phyloP scores from a whole-genome alignment of 73 alveolate species.

The Paramecium pentaurelia region DNA sequence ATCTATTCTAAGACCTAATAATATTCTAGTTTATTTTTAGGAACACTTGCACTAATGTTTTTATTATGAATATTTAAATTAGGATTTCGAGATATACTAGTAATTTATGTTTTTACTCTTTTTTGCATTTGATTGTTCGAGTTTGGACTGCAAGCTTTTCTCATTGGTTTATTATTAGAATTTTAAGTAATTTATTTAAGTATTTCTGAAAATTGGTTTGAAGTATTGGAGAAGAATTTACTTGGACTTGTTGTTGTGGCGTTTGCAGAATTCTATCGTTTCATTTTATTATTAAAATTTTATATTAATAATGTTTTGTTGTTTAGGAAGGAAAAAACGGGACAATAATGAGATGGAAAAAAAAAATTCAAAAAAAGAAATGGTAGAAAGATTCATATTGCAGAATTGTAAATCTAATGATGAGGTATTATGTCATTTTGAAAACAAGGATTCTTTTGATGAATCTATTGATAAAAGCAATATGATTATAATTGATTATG shows the following conservation, averaged over 20 bases:
- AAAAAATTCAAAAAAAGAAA: neutral
- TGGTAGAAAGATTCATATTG: slow-evolving; percentile 23
- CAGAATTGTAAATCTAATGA: neutral
- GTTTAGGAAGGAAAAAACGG: slow-evolving; percentile 20
- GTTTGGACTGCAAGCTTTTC: neutral
- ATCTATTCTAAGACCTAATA: neutral
- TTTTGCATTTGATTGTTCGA: neutral
- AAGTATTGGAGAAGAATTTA: neutral
- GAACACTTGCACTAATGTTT: neutral
- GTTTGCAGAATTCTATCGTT: slow-evolving; percentile 20
- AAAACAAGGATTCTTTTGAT: neutral
- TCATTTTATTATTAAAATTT: neutral
- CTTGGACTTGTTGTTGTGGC: neutral
- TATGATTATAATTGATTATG: neutral
- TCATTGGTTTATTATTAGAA: neutral
- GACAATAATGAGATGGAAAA: neutral
- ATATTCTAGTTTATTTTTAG: neutral
- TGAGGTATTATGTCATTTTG: neutral
- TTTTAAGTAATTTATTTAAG: neutral
- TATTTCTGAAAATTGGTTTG: neutral
- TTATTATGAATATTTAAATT: neutral
- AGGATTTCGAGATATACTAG: neutral
- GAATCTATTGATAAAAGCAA: neutral
- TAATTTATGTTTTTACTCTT: neutral
- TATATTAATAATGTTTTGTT: neutral